Evolutionary conservation across 2,329 filamentous ascomycete species (phyloP).

Genomic region (Ustulina deusta): DNA sequence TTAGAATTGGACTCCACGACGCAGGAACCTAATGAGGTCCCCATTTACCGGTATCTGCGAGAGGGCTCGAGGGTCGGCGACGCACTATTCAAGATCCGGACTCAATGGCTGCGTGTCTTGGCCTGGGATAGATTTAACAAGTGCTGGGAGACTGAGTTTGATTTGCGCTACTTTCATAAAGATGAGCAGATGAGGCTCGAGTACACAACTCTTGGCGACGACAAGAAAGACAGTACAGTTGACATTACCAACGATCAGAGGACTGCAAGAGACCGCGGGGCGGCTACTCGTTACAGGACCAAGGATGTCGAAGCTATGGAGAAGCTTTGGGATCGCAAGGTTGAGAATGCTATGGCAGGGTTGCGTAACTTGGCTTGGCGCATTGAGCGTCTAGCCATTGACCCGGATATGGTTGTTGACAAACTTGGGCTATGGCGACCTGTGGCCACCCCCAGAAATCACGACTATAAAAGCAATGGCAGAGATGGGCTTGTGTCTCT

Average conservation of each 20-base stretch:
- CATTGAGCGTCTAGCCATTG: slow-evolving; percentile 42
- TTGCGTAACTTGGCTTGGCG: slow-evolving; percentile 41
- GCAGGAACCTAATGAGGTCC: slow-evolving; percentile 43
- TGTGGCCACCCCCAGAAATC: not conserved
- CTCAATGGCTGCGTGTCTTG: slow-evolving; percentile 54
- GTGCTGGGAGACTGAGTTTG: slow-evolving; percentile 39
- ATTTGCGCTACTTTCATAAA: slow-evolving; percentile 42
- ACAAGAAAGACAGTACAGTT: not conserved
- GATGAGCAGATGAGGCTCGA: slow-evolving; percentile 32
- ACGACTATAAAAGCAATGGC: not conserved
- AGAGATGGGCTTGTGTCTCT: slow-evolving; percentile 1
- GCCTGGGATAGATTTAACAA: slow-evolving; percentile 46
- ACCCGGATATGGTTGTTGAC: slow-evolving; percentile 39
- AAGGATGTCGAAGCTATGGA: slow-evolving; percentile 38
- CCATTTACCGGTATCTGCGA: slow-evolving; percentile 55
- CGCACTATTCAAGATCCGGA: slow-evolving; percentile 51
- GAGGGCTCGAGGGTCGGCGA: slow-evolving; percentile 46
- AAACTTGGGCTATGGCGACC: slow-evolving; percentile 39
- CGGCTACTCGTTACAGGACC: slow-evolving; percentile 12
- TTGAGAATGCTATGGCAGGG: slow-evolving; percentile 6
- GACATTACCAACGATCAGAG: slow-evolving; percentile 13
- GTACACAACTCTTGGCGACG: slow-evolving; percentile 4
- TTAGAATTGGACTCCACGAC: slow-evolving; percentile 29
- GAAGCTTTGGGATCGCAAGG: slow-evolving; percentile 22
- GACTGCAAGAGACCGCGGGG: not conserved